phyloP scores from a whole-genome alignment of 129 eudicot genomes.

The Escallonia rubra region DNA sequence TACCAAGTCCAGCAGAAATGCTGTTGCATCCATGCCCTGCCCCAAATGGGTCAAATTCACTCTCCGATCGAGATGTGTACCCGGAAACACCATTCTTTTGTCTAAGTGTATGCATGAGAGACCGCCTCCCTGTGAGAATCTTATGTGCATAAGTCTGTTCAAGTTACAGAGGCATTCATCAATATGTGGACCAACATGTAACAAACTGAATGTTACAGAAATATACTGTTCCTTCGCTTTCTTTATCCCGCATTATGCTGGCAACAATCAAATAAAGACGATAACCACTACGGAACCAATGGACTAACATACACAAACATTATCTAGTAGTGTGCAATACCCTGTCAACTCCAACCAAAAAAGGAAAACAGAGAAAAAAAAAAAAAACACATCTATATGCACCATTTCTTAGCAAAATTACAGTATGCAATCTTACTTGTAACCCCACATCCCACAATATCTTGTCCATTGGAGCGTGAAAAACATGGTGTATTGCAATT shows the following conservation, averaged over 20 bases:
- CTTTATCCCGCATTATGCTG: background rate
- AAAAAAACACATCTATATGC: no score
- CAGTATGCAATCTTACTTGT: constrained; percentile 45
- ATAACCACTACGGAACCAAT: no score
- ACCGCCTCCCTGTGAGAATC: constrained; percentile 86
- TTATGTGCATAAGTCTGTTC: constrained; percentile 83
- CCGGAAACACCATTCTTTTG: constrained; percentile 52
- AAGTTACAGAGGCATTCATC: constrained; percentile 15
- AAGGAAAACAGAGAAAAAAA: no score
- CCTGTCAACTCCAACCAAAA: no score
- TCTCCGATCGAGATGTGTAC: constrained; percentile 56
- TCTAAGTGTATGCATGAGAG: constrained; percentile 42
- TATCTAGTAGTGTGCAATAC: no score
- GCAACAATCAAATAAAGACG: background rate
- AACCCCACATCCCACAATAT: constrained; percentile 87
- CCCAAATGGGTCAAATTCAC: constrained; percentile 76
- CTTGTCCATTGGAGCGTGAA: constrained; percentile 85
- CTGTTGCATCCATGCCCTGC: constrained; percentile 97
- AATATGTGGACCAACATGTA: constrained; percentile 5
- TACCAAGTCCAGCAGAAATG: constrained; percentile 95
- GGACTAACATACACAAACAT: no score
- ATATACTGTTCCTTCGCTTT: background rate
- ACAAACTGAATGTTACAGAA: background rate
- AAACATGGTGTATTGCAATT: constrained; percentile 84
- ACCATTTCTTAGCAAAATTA: no score